Evolutionary conservation across 73 alveolate genomes (phyloP), one percentile per base, ranked within the genome.

Genomic region (Blepharisma japonicum): DNA sequence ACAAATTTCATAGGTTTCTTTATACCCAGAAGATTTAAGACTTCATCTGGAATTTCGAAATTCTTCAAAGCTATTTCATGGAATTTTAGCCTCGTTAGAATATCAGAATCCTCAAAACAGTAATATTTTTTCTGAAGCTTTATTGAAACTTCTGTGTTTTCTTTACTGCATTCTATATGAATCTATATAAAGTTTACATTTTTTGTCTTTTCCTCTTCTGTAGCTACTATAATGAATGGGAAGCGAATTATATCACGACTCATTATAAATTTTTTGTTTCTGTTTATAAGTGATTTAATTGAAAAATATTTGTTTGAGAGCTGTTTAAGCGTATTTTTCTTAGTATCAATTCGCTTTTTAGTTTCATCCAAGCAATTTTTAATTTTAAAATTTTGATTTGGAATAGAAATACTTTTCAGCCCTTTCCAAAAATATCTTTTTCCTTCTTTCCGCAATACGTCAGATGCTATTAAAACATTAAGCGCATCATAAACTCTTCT

Each of bases 401-500:
- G 42, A 32, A 32, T 32, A 32, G 3, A 0, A 32, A 32, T 4
- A 53, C 67, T 53, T 53, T 14, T 14, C 23, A 20, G 0, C 0
- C 23, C 27, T 20, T 53, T 11, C 67, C 67, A 53, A 53, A 53
- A 11, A 4, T 53, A 53, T 54, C 76, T 77, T 71, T 92, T 89
- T 6, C 92, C 94, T 21, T 83, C 85, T 68, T 89, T 92, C 68
- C 70, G 79, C 51, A 92, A 68, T 27, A 92, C 91, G 39, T 89
- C 91, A 4, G 94, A 83, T 6, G 96, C 94, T 45, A 82, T 91
- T 53, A 93, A 78, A 5, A 93, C 97, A 86, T 91, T 93, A n/a
- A 93, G 87, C 2, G 98, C 95, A 77, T 91, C 97, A 74, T 93
- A 93, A 3, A 93, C 96, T 81, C 98, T 83, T 70, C 98, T 84